phyloP scores from a whole-genome alignment of 2,329 filamentous ascomycete genomes.

The Beauveria medogensis region DNA sequence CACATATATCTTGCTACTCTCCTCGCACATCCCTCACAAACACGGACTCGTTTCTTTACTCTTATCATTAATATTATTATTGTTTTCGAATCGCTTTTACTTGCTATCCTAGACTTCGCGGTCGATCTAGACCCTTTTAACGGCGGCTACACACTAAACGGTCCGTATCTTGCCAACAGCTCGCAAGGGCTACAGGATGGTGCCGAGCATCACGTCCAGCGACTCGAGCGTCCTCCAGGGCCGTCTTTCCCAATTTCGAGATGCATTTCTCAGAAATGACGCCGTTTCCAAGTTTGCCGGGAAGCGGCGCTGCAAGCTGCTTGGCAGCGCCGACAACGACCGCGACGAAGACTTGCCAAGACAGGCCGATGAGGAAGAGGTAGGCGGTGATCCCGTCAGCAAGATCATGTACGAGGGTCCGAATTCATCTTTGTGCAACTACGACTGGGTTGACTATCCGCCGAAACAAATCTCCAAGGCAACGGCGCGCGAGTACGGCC shows the following conservation, averaged over 20 bases:
- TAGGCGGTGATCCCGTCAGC: conserved; percentile 23
- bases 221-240: neutral
- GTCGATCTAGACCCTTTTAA: neutral
- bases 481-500: conserved; percentile 26
- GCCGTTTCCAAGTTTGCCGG: conserved; percentile 21
- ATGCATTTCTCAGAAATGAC: neutral
- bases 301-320: conserved; percentile 25
- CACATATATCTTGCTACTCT: neutral
- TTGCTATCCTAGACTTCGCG: neutral
- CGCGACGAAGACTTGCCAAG: conserved; percentile 13
- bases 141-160: neutral
- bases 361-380: conserved; percentile 11
- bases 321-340: conserved; percentile 12
- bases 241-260: neutral
- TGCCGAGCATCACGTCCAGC: neutral
- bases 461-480: conserved; percentile 34
- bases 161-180: neutral
- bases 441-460: conserved; percentile 33
- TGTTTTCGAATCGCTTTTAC: neutral
- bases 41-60: neutral
- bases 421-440: conserved; percentile 17
- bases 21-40: neutral
- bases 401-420: conserved; percentile 34
- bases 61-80: neutral
- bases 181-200: neutral